Base-by-base conservation (phyloP, 2,329 filamentous ascomycete species). In the Cadophora sp. region DNA sequence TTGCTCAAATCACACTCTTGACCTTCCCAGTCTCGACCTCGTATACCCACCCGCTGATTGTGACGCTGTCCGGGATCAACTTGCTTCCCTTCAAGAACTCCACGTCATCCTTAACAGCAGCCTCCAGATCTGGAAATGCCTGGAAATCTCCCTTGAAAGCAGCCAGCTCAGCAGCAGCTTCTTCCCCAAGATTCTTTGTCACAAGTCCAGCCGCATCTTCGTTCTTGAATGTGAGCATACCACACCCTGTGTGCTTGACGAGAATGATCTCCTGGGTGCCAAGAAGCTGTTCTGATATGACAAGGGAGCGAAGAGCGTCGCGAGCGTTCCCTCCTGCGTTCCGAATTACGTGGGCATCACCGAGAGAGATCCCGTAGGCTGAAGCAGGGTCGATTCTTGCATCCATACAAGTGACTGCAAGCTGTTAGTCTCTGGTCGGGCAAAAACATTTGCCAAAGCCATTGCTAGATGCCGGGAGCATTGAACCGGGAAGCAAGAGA, bases 201-300 rank as follows among this genome's bases (percentile, higher is more conserved):
- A 94, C 86, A 31, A 89, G 75, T 0, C 73, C 80, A 48, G 81
- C 81, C 1, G 86, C 87, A 64, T 86, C 84, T 5, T 83, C 82
- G 70, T 91, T 88, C n/a, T 81, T 83, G 75, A 92, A 91, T 0
- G 85, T 91, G 62, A 91, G 78, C 90, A 92, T 92, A 1, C 91
- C 91, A 75, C 91, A 93, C 8, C 87, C 88, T 0, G 89, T 92
- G 74, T 79, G 74, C 60, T 76, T 76, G 55, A 77, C 64, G 1
- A 78, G 77, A 22, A 94, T 79, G 61, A 96, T 89, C 78, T 95
- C 92, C 1, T 85, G 83, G 0, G 92, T 96, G 9, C 90, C 91
- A 0, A 96, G 85, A 8, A 95, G 83, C 77, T 95, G 92, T 80
- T 96, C 85, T 0, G 91, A 94, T 75, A 96, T 93, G 69, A 95